Evolutionary conservation across 2,329 filamentous ascomycete genomes (phyloP).

Genomic region (Saccharata proteae): DNA sequence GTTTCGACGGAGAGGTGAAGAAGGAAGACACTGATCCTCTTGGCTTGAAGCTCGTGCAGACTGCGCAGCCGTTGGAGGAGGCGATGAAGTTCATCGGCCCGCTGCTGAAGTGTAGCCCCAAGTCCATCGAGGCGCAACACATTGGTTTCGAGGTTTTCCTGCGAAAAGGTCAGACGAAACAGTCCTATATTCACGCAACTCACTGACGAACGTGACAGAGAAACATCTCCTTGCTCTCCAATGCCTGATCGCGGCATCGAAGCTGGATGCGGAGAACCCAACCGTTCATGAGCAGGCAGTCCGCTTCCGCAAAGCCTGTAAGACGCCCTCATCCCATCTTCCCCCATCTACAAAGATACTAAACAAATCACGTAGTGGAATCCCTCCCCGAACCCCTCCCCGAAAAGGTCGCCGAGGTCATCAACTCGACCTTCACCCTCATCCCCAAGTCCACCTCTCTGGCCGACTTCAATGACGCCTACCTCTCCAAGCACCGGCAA

Average conservation of each 20-base stretch:
- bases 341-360: not conserved
- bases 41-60: slow-evolving; percentile 68
- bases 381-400: slow-evolving; percentile 47
- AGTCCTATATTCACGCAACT: slow-evolving; percentile 3
- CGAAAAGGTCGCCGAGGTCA: slow-evolving; percentile 53
- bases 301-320: slow-evolving; percentile 51
- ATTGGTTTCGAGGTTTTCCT: slow-evolving; percentile 85
- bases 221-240: slow-evolving; percentile 82
- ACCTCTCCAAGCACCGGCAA: slow-evolving; percentile 49
- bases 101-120: slow-evolving; percentile 69
- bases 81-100: slow-evolving; percentile 77
- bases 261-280: slow-evolving; percentile 56
- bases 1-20: slow-evolving; percentile 53
- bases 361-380: slow-evolving; percentile 16
- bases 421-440: slow-evolving; percentile 55
- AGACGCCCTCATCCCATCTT: slow-evolving; percentile 28
- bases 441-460: slow-evolving; percentile 46
- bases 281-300: slow-evolving; percentile 64
- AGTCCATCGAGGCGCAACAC: slow-evolving; percentile 69
- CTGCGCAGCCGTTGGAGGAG: slow-evolving; percentile 70
- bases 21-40: slow-evolving; percentile 86
- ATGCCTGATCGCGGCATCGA: slow-evolving; percentile 63
- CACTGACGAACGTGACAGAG: slow-evolving; percentile 37
- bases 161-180: slow-evolving; percentile 55
- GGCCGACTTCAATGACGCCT: slow-evolving; percentile 54